phyloP scores from a whole-genome alignment of 2,329 filamentous ascomycete genomes.

The Beauveria sp. region DNA sequence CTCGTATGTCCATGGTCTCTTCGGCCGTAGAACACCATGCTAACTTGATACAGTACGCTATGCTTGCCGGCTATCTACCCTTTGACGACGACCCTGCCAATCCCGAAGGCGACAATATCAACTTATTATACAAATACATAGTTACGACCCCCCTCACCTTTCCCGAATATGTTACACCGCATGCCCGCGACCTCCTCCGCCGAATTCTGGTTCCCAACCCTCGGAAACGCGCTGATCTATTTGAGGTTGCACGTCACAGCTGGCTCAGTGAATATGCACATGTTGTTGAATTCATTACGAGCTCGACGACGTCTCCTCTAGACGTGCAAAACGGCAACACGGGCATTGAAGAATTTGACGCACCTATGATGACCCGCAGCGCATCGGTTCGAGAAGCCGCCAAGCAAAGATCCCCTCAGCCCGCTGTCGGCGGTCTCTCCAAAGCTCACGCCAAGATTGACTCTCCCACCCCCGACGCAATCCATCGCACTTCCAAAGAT shows the following conservation, averaged over 20 bases:
- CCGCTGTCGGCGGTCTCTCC: slow-evolving; percentile 53
- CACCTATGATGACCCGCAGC: slow-evolving; percentile 66
- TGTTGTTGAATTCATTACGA: slow-evolving; percentile 94
- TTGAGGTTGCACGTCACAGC: slow-evolving; percentile 95
- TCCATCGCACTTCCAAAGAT: slow-evolving; percentile 63
- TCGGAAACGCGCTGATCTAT: slow-evolving; percentile 87
- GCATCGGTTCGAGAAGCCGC: slow-evolving; percentile 84
- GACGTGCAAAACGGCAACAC: slow-evolving; percentile 80
- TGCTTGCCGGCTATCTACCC: slow-evolving; percentile 94
- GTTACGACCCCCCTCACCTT: slow-evolving; percentile 95
- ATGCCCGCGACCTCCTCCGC: slow-evolving; percentile 84
- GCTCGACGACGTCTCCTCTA: slow-evolving; percentile 77
- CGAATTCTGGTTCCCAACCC: slow-evolving; percentile 94
- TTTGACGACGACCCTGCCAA: slow-evolving; percentile 98
- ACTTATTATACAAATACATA: slow-evolving; percentile 98
- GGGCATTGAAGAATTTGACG: slow-evolving; percentile 49
- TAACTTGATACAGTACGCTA: slow-evolving; percentile 66
- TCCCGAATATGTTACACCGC: slow-evolving; percentile 96
- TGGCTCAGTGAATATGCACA: slow-evolving; percentile 98
- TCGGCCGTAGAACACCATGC: background rate
- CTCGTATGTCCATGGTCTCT: slow-evolving; percentile 57
- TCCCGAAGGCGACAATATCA: slow-evolving; percentile 98
- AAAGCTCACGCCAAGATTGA: slow-evolving; percentile 72
- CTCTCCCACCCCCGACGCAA: slow-evolving; percentile 42
- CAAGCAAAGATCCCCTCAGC: slow-evolving; percentile 53